Percentiles rank a stretch among this genome's conserved stretches.
Evolutionary conservation across 1,139 yeast species (phyloP).

Genomic region (Wickerhamomyces sp.): DNA sequence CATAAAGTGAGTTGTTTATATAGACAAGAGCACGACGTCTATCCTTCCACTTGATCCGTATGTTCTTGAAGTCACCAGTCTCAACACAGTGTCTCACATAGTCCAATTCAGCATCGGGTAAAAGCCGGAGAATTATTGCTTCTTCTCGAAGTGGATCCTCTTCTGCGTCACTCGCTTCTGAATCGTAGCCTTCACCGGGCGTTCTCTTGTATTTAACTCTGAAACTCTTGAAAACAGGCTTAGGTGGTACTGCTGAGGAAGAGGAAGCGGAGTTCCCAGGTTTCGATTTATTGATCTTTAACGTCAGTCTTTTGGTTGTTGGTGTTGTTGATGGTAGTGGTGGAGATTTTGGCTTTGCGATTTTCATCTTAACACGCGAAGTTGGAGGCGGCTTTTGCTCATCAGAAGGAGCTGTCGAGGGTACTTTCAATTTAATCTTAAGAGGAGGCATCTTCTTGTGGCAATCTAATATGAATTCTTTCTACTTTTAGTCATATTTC

Average conservation of each 20-base stretch:
- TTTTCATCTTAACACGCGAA: constrained; percentile 8
- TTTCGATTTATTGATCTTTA: neutral
- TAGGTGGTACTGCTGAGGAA: no score
- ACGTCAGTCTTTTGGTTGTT: constrained; percentile 1
- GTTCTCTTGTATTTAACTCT: constrained; percentile 78
- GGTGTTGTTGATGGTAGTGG: constrained; percentile 6
- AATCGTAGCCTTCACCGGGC: constrained; percentile 95
- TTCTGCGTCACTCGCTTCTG: constrained; percentile 94
- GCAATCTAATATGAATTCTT: no score
- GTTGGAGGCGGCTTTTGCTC: no score
- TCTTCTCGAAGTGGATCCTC: constrained; percentile 92
- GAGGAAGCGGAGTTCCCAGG: no score
- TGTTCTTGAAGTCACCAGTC: constrained; percentile 69
- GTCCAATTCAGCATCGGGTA: constrained; percentile 76
- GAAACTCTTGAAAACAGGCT: constrained; percentile 35
- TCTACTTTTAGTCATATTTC: no score
- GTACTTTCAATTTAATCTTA: no score
- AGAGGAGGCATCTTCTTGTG: no score
- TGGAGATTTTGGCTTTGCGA: constrained; percentile 6
- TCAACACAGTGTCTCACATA: constrained; percentile 76
- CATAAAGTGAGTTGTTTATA: constrained; percentile 54
- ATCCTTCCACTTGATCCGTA: constrained; percentile 78
- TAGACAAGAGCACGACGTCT: constrained; percentile 67
- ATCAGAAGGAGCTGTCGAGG: no score
- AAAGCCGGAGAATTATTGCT: constrained; percentile 72